Percentiles rank a stretch among this genome's conserved stretches.
Evolutionary conservation across 148 eudicot genomes (phyloP).

Genomic region (Rheum nobile): DNA sequence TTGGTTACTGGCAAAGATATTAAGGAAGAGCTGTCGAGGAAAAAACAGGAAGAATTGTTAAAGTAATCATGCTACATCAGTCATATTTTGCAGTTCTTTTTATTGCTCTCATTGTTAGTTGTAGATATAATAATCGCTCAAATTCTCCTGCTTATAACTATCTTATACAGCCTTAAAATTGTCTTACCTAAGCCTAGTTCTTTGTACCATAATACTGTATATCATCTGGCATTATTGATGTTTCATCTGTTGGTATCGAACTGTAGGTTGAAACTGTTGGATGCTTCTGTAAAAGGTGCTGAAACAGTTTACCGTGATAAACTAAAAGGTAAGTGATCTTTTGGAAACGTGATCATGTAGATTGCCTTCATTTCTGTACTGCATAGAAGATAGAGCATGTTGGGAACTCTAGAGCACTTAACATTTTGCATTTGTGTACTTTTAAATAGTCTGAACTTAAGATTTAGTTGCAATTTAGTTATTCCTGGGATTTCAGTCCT

Average conservation of each 20-base stretch:
- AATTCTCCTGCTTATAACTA: not conserved
- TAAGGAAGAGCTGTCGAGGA: slow-evolving; percentile 54
- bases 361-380: not conserved
- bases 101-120: not conserved
- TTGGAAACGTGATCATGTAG: not conserved
- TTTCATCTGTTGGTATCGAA: not conserved
- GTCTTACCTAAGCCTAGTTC: not conserved
- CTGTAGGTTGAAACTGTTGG: slow-evolving; percentile 64
- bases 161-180: not conserved
- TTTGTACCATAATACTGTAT: not conserved
- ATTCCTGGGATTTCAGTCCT: not conserved
- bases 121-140: not conserved
- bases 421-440: not conserved
- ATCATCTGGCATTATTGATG: not conserved
- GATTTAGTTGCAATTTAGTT: not conserved
- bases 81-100: not conserved
- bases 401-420: not conserved
- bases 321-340: slow-evolving; percentile 42
- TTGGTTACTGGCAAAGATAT: slow-evolving; percentile 66
- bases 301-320: slow-evolving; percentile 63
- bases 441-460: not conserved
- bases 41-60: slow-evolving; percentile 40
- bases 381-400: not conserved
- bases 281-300: slow-evolving; percentile 64
- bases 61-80: slow-evolving; percentile 32